Evolutionary conservation across 495 filamentous ascomycete genomes (phyloP), one percentile per base, ranked within the genome.

Genomic region (Penicillium crystallinum): DNA sequence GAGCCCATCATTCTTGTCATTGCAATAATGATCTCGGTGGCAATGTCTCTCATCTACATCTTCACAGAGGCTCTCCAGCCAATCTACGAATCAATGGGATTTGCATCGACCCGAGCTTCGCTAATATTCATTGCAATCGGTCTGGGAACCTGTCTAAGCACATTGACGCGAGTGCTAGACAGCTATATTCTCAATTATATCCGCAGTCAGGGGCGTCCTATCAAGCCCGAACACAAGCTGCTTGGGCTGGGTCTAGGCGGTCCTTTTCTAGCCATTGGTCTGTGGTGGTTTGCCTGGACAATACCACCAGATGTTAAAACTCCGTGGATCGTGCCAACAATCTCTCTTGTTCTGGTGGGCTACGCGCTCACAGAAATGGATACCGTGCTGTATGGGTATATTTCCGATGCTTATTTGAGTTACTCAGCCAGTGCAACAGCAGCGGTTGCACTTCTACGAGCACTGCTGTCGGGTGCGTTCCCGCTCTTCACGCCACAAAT

Each of bases 231-330:
- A 64, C 65, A 81, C 59, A 81, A 82, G 46, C 66, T 81, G 4
- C 38, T 58, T 2, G 79, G 77, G 3, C 70, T 79, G 14, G 65
- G 54, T 8, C 56, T 80, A 29, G 77, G 72, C 1, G 72, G 74
- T 0, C 79, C 79, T 1, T 57, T 67, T 27, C 49, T 77, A 17
- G 73, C 74, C 12, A 55, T 69, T 25, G 66, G 66, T 2, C 58
- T 76, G 0, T 82, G 76, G 77, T 76, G 72, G 72, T 79, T 81
- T 46, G 74, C 65, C n/a, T 75, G 71, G 71, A 78, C 75, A 2
- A 68, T 79, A 7, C 79, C 79, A 2, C 76, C 77, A 0, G 49
- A 61, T 4, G 50, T 63, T 1, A 46, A 56, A 14, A 46, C 60
- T 9, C 58, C 62, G 12, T 81, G 78, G 78, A 61, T 72, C 15